Evolutionary conservation across 495 filamentous ascomycete species (phyloP).

Genomic region (Trichoderma virens): DNA sequence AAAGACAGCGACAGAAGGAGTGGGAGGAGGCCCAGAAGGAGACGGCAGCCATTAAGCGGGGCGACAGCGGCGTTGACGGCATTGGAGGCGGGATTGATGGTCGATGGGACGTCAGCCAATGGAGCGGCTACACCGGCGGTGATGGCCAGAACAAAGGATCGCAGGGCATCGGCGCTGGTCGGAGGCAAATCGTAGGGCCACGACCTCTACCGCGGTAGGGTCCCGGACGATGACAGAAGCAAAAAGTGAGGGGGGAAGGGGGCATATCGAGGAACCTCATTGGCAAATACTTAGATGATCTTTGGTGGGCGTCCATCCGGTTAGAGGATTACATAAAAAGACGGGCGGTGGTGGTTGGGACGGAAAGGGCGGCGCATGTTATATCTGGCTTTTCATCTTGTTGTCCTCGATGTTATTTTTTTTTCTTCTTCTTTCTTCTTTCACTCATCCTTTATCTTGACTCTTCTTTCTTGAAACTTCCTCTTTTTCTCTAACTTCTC

Average conservation of each 20-base stretch:
- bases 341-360: background rate
- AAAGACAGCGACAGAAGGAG: slow-evolving; percentile 84
- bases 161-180: slow-evolving; percentile 62
- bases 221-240: background rate
- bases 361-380: slow-evolving; percentile 3
- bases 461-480: background rate
- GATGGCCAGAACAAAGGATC: slow-evolving; percentile 72
- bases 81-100: slow-evolving; percentile 50
- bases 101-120: slow-evolving; percentile 83
- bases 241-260: background rate
- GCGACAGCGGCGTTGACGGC: slow-evolving; percentile 42
- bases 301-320: background rate
- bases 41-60: slow-evolving; percentile 47
- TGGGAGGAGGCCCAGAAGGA: slow-evolving; percentile 90
- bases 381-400: background rate
- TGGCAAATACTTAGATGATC: background rate
- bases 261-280: background rate
- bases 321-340: background rate
- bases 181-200: slow-evolving; percentile 73
- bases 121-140: slow-evolving; percentile 72
- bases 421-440: background rate
- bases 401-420: background rate
- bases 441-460: background rate
- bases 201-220: slow-evolving; percentile 51
- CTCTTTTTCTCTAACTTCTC: background rate